Conservation (phyloP, 1,139 yeast genomes). For the Sugiyamaella grinbergsii region DNA sequence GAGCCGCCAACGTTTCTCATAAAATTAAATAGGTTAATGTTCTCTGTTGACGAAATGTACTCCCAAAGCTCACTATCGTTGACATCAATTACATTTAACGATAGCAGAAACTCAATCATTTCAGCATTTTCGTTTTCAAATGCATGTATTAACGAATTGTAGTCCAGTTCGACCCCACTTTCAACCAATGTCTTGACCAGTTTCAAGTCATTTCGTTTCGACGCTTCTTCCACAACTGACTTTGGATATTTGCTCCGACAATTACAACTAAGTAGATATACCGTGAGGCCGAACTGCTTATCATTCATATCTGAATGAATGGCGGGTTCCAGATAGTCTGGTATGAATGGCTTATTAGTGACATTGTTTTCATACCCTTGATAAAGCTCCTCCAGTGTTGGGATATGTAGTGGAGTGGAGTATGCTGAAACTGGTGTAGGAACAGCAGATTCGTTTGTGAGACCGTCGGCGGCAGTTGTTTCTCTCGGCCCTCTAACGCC, state of each 20-base stretch:
- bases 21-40: slow-evolving; percentile 7
- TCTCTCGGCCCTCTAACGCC: background rate
- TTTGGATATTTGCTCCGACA: slow-evolving; percentile 12
- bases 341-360: slow-evolving; percentile 3
- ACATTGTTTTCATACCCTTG: slow-evolving; percentile 4
- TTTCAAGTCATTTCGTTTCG: slow-evolving; percentile 3
- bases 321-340: slow-evolving; percentile 14
- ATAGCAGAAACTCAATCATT: slow-evolving; percentile 8
- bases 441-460: background rate
- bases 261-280: slow-evolving; percentile 7
- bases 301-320: slow-evolving; percentile 3
- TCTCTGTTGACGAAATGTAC: slow-evolving; percentile 1
- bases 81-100: slow-evolving; percentile 1
- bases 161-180: background rate
- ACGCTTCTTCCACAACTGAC: slow-evolving; percentile 5
- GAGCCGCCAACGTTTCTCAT: slow-evolving; percentile 1
- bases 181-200: slow-evolving; percentile 5
- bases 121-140: slow-evolving; percentile 12
- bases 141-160: slow-evolving; percentile 10
- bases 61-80: slow-evolving; percentile 12
- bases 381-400: slow-evolving; percentile 2
- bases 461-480: background rate
- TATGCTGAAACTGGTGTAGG: background rate
- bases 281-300: slow-evolving; percentile 6
- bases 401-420: background rate